Evolutionary conservation across 225 moss, liverwort and hornwort species (phyloP).

Genomic region (Physcomitrellopsis africana): DNA sequence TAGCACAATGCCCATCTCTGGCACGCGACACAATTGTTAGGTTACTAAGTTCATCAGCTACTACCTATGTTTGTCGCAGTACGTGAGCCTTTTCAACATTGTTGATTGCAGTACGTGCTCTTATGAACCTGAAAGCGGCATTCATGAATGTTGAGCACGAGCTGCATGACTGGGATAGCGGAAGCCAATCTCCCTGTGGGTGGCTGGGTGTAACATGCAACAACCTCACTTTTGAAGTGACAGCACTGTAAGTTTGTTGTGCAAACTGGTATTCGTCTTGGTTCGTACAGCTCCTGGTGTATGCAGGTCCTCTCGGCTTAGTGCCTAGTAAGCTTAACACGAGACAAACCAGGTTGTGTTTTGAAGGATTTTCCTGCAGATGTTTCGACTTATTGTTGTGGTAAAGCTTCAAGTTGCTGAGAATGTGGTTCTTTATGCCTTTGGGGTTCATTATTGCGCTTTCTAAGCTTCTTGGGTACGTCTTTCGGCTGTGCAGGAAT

Average conservation of each 20-base stretch:
- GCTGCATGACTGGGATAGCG: conserved; percentile 49
- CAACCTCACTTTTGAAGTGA: conserved; percentile 62
- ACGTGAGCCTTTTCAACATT: not conserved
- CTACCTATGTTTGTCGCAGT: not conserved
- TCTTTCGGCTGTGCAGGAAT: conserved; percentile 40
- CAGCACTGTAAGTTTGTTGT: conserved; percentile 39
- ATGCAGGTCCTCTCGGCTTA: not conserved
- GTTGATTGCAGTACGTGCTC: conserved; percentile 43
- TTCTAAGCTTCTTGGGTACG: not conserved
- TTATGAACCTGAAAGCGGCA: conserved; percentile 49
- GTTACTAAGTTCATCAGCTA: not conserved
- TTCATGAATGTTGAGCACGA: conserved; percentile 55
- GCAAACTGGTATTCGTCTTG: not conserved
- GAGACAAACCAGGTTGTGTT: not conserved
- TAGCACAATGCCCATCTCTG: not conserved
- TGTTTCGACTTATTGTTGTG: not conserved
- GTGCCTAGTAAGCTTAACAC: not conserved
- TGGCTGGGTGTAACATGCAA: conserved; percentile 63
- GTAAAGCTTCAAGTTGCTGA: too few species aligned
- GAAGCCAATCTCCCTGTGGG: conserved; percentile 56
- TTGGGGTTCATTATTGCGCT: not conserved
- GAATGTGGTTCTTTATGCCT: not conserved
- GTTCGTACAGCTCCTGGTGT: not conserved
- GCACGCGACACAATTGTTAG: not conserved
- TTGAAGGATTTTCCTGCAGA: not conserved